These are phyloP conservation scores for Pogostemon cablin DNA, from an alignment of 257 asterid genomes.

Conservation along the genomic window DNA sequence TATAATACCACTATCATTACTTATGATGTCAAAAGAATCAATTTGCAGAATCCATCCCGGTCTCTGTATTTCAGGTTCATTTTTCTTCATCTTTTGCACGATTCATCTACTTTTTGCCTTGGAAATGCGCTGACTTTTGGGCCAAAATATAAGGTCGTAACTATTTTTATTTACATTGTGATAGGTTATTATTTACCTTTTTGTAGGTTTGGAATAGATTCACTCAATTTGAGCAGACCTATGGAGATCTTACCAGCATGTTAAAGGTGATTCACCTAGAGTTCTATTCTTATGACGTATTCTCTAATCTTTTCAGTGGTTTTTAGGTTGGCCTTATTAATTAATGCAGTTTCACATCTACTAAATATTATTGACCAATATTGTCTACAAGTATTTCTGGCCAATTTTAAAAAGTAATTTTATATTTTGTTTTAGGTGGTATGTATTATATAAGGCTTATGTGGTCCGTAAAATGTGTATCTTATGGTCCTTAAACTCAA, in stretches of 20 bases:
- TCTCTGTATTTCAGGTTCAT: conserved; percentile 3
- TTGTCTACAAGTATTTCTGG: not conserved
- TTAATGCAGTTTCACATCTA: not conserved
- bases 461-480: not conserved
- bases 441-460: conserved; percentile 7
- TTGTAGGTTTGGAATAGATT: conserved; percentile 94
- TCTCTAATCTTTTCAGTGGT: conserved; percentile 4
- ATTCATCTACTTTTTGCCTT: conserved; percentile 1
- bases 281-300: conserved; percentile 18
- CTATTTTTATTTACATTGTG: not conserved
- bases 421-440: not conserved
- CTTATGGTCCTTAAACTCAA: conserved; percentile 7
- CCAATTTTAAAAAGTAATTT: conserved; percentile 7
- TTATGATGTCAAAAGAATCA: conserved; percentile 1
- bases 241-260: conserved; percentile 98
- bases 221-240: conserved; percentile 83
- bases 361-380: not conserved
- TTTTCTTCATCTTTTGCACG: conserved; percentile 5
- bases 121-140: not conserved
- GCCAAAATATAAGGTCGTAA: not conserved
- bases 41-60: conserved; percentile 5
- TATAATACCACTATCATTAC: not conserved
- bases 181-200: conserved; percentile 19
- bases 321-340: conserved; percentile 20
- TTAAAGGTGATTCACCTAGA: conserved; percentile 59